Base-by-base conservation (phyloP, 2,329 filamentous ascomycete species). In the Phialocephala subalpina region DNA sequence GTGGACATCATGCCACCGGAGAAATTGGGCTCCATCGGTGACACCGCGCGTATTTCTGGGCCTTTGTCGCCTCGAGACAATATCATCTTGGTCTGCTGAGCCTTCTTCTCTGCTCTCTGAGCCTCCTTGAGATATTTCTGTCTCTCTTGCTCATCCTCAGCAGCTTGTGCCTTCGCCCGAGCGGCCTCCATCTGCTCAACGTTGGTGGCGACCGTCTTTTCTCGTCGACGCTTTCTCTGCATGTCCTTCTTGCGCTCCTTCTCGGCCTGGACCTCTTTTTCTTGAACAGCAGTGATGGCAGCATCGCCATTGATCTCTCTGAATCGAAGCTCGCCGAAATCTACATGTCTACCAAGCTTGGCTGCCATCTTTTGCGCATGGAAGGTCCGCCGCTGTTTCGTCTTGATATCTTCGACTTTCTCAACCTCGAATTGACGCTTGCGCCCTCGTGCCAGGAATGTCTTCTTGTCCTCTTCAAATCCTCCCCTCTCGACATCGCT, bases 161-260 rank as follows among this genome's bases (percentile, higher is more conserved):
- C 92, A 61, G 90, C 87, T 65, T 91, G 87, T 11, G 94, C 93
- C 70, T 91, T 91, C 69, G 91, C 89, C 53, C 97, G 83, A 3
- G 93, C 92, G 3, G 91, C 88, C 69, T 96, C 92, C 81, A 97
- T 96, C 77, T 94, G 90, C 77, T 97, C 95, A 73, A 97, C 92
- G 7, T 94, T 95, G 66, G 97, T 91, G 3, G 94, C 94, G 84
- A 97, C 94, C 4, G 95, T 97, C 82, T 97, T 97, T 78, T 98
- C 95, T 20, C 96, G 91, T 52, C 96, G 90, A 67, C 96, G 89
- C 82, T 98, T 99, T 69, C 96, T 92, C 78, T 99, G 96, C 93
- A 99, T 98, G 76, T 99, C 96, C 82, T 99, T 99, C 83, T 99
- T 99, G 70, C 96, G 93, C 80, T 99, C 96, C 81, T 99, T 99